These are phyloP conservation scores for Elaeagnus macrophylla DNA, from an alignment of 306 rosid genomes.

Conservation along the genomic window DNA sequence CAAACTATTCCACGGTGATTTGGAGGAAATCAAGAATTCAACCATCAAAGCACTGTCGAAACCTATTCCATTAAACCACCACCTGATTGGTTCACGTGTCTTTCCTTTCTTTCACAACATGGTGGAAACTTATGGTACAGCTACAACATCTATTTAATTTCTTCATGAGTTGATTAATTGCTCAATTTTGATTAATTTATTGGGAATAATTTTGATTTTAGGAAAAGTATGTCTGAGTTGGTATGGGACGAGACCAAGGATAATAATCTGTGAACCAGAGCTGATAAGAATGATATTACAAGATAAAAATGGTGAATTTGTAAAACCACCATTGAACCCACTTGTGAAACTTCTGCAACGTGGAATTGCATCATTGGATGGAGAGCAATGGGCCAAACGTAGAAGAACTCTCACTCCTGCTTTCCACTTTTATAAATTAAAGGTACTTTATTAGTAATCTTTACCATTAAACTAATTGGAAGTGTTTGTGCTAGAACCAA, in stretches of 20 bases:
- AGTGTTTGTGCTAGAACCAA: too few relatives aligned
- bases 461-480: too few relatives aligned
- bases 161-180: neutral
- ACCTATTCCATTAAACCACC: conserved; percentile 26
- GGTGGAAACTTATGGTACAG: conserved; percentile 30
- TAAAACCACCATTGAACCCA: conserved; percentile 32
- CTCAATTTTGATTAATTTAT: neutral
- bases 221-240: conserved; percentile 32
- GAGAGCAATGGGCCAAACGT: conserved; percentile 34
- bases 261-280: conserved; percentile 31
- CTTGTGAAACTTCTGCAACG: conserved; percentile 22
- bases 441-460: conserved; percentile 10
- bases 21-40: conserved; percentile 21
- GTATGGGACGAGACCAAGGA: conserved; percentile 31
- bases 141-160: neutral
- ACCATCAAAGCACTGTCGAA: conserved; percentile 20
- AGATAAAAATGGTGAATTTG: conserved; percentile 24
- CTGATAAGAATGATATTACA: conserved; percentile 21
- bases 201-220: neutral
- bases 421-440: conserved; percentile 36
- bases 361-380: conserved; percentile 36
- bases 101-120: conserved; percentile 26
- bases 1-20: conserved; percentile 32
- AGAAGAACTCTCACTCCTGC: conserved; percentile 33
- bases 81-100: conserved; percentile 27